Evolutionary conservation across 2,329 filamentous ascomycete species (phyloP), one percentile per base, ranked within the genome.

Genomic region (Mollisiaceae sp.): DNA sequence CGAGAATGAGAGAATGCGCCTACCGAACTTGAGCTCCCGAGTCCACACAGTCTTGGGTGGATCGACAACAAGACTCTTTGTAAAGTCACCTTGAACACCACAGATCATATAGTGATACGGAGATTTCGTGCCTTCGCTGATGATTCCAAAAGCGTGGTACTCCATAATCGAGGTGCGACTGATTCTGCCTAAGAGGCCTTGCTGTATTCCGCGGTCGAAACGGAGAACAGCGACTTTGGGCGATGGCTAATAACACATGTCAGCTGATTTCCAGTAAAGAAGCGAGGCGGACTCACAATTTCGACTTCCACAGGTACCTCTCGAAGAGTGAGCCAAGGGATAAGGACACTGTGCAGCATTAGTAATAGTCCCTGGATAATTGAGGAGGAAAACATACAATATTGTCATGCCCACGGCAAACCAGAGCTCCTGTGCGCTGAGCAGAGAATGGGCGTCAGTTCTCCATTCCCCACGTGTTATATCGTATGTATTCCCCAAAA

Each of bases 81-180:
- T 80, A 67, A 80, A 80, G 67, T 80, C 78, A 27, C 78, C 78
- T 68, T 80, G 78, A 14, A 80, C 78, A 61, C 78, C 78, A 65
- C 78, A 80, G 47, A 80, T 79, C 77, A 80, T 79, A 70, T 80
- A 80, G 69, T 80, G 78, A 67, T 69, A 74, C 1, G 50, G 52
- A 15, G 78, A 75, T 41, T 77, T 76, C 8, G 72, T 74, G 24
- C 78, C 77, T 69, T 79, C 78, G 70, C 77, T 79, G 68, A 80
- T 79, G 65, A 79, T 79, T 11, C 78, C 78, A 62, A 80, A 80
- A 11, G 78, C 78, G 58, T 80, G 78, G 69, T 80, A 80, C 67
- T 80, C 78, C 78, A 80, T 80, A 60, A 80, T 74, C 4, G 78
- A 79, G 4, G 78, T 79, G 47, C 78, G 77, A 70, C 77, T 78